Conservation (phyloP, 208 protist species). For the Wallacemonas sp. region DNA sequence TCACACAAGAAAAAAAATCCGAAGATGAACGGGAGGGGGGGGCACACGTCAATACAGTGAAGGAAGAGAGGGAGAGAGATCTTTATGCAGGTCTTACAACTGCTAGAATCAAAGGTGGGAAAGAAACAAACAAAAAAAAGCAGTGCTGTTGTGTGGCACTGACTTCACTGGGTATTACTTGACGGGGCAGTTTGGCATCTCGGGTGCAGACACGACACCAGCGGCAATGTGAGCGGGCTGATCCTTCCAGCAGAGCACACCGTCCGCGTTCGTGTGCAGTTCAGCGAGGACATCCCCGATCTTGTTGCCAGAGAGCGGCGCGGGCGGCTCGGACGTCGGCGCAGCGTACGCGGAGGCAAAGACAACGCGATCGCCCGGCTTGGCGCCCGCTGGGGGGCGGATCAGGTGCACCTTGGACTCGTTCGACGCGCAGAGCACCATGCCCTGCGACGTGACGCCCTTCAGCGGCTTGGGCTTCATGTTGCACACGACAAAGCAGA, state of each 20-base stretch:
- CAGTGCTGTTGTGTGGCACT: no score
- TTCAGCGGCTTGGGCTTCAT: conserved; percentile 92
- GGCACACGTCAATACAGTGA: no score
- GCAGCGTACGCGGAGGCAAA: conserved; percentile 46
- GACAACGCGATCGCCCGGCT: conserved; percentile 68
- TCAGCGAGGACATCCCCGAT: conserved; percentile 68
- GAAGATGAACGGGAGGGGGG: no score
- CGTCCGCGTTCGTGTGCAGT: conserved; percentile 56
- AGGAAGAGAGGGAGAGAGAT: no score
- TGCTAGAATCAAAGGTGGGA: no score
- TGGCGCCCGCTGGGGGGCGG: conserved; percentile 52
- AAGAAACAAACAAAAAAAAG: no score
- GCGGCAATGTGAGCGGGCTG: conserved; percentile 27
- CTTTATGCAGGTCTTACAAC: no score
- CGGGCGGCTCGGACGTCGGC: conserved; percentile 5
- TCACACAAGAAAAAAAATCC: no score
- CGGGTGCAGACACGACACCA: conserved; percentile 30
- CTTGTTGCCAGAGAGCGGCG: conserved; percentile 40
- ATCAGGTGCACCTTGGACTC: conserved; percentile 56
- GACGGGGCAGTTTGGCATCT: conserved; percentile 40
- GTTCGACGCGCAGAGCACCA: conserved; percentile 91
- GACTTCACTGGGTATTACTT: no score
- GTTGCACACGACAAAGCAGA: conserved; percentile 91
- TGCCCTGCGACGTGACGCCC: conserved; percentile 90
- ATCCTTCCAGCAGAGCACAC: conserved; percentile 71